Evolutionary conservation across 1,284 basidiomycete species (phyloP).

Genomic region (Agaricales sp.): DNA sequence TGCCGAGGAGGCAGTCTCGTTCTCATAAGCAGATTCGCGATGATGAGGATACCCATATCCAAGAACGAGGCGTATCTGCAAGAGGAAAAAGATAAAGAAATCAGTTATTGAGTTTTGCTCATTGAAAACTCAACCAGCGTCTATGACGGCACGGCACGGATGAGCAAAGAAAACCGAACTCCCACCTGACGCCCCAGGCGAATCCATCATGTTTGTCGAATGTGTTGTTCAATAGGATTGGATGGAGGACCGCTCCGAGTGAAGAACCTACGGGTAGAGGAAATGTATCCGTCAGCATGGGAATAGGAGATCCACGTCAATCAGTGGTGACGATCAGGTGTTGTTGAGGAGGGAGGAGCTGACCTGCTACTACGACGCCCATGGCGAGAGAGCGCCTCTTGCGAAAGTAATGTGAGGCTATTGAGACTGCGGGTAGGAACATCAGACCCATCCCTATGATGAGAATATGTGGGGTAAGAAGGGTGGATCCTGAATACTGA

Average conservation of each 20-base stretch:
- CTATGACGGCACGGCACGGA: no score
- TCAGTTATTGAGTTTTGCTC: slow-evolving; percentile 1
- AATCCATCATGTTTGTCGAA: slow-evolving; percentile 25
- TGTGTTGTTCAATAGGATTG: slow-evolving; percentile 36
- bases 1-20: slow-evolving; percentile 22
- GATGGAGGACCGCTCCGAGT: slow-evolving; percentile 34
- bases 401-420: slow-evolving; percentile 35
- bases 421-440: slow-evolving; percentile 33
- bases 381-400: slow-evolving; percentile 32
- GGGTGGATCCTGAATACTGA: no score
- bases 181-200: slow-evolving; percentile 27
- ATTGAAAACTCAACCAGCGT: slow-evolving; percentile 8
- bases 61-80: slow-evolving; percentile 25
- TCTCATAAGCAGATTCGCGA: slow-evolving; percentile 27
- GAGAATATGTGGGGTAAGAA: background rate
- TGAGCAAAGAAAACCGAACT: background rate
- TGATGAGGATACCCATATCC: slow-evolving; percentile 23
- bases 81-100: no score
- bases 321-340: background rate
- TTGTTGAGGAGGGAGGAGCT: background rate
- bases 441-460: slow-evolving; percentile 35
- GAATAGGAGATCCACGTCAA: slow-evolving; percentile 3
- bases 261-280: slow-evolving; percentile 24
- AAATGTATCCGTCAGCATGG: background rate
- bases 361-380: slow-evolving; percentile 31